phyloP scores from a whole-genome alignment of 2,329 filamentous ascomycete species.

The Daldinia sp. region DNA sequence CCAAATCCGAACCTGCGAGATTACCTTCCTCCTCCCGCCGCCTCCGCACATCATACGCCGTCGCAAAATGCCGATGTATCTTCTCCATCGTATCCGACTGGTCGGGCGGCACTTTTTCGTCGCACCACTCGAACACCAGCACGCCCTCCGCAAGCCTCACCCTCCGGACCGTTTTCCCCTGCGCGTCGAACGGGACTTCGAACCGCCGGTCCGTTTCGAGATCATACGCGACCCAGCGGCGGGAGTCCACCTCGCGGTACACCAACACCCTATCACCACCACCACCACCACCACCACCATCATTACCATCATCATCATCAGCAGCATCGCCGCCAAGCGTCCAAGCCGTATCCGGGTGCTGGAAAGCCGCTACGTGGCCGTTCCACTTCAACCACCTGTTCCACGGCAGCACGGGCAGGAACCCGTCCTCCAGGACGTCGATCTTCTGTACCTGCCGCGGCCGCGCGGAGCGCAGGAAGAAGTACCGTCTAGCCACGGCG shows the following conservation, averaged over 20 bases:
- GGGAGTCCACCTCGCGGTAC: slow-evolving; percentile 56
- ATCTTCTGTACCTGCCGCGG: slow-evolving; percentile 62
- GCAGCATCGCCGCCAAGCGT: slow-evolving; percentile 63
- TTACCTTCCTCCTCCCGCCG: not conserved
- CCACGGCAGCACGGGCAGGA: slow-evolving; percentile 57
- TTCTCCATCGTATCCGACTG: slow-evolving; percentile 63
- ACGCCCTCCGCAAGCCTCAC: slow-evolving; percentile 65
- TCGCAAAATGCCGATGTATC: slow-evolving; percentile 70
- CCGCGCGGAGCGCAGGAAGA: slow-evolving; percentile 62
- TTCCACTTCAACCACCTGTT: slow-evolving; percentile 58
- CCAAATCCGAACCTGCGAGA: not conserved
- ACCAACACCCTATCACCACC: slow-evolving; percentile 57
- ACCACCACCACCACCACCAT: no score
- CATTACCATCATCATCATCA: no score
- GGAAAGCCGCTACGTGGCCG: slow-evolving; percentile 56
- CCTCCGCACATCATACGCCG: slow-evolving; percentile 64
- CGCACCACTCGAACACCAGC: slow-evolving; percentile 75
- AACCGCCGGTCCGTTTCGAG: slow-evolving; percentile 59
- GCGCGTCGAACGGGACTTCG: slow-evolving; percentile 64
- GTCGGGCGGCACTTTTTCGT: slow-evolving; percentile 60
- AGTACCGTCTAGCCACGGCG: slow-evolving; percentile 65
- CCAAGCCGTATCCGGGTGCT: slow-evolving; percentile 65
- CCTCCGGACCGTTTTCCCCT: slow-evolving; percentile 64
- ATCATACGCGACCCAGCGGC: slow-evolving; percentile 62
- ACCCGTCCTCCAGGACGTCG: slow-evolving; percentile 53